Percentiles rank a stretch among this genome's conserved stretches.
phyloP scores from a whole-genome alignment of 2,329 filamentous ascomycete species.

The Juglanconis oblonga region DNA sequence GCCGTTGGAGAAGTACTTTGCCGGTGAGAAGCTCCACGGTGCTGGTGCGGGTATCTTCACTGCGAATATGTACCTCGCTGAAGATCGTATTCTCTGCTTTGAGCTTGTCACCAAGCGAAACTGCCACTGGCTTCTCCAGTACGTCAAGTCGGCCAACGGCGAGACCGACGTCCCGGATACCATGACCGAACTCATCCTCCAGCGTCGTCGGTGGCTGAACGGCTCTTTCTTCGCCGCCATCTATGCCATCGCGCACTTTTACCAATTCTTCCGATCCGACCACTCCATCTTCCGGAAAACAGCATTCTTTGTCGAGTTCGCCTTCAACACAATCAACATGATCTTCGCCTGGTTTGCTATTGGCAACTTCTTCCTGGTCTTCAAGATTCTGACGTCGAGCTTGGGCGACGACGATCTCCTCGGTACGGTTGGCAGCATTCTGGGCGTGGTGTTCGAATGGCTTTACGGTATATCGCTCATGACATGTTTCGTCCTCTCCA shows the following conservation, averaged over 20 bases:
- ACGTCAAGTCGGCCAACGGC: constrained; percentile 94
- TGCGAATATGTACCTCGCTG: constrained; percentile 98
- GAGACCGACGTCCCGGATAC: constrained; percentile 96
- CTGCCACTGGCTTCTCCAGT: constrained; percentile 95
- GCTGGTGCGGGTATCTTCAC: constrained; percentile 67
- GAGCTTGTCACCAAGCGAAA: constrained; percentile 97
- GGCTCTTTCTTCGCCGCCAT: constrained; percentile 97
- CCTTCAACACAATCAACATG: constrained; percentile 95
- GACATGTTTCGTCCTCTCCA: constrained; percentile 89
- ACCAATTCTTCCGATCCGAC: constrained; percentile 91
- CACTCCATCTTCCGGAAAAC: constrained; percentile 85
- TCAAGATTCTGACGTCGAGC: constrained; percentile 91
- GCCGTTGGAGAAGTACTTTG: constrained; percentile 33
- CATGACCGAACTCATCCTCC: constrained; percentile 91
- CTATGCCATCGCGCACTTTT: constrained; percentile 91
- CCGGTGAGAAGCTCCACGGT: constrained; percentile 19
- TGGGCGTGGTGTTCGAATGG: constrained; percentile 93
- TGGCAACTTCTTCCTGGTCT: constrained; percentile 98
- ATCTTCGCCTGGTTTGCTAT: constrained; percentile 98
- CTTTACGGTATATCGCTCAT: constrained; percentile 88
- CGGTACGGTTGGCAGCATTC: constrained; percentile 71
- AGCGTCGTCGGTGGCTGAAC: constrained; percentile 95
- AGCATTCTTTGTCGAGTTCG: constrained; percentile 87
- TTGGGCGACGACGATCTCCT: constrained; percentile 68
- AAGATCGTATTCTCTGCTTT: constrained; percentile 98